Base-by-base conservation (phyloP, 495 filamentous ascomycete species). In the Penicillium ochrochloron region DNA sequence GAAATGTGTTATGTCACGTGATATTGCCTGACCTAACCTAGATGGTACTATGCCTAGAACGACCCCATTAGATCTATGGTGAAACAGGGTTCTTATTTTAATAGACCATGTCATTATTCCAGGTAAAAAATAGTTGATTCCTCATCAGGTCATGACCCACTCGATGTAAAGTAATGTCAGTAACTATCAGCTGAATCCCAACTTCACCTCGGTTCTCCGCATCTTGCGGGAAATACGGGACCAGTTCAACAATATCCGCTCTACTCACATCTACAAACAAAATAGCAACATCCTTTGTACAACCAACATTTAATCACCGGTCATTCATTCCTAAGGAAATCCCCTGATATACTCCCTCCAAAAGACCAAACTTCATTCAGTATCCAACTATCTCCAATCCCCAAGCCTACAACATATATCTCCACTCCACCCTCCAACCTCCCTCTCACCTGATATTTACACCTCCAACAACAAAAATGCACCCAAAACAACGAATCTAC, bases 71-170 rank as follows among this genome's bases (percentile, higher is more conserved):
- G 17, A 55, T 31, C 50, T 35, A 34, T 33, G 35, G 59, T 54
- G 1, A 23, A 79, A 27, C 85, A 83, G 0, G 82, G 88, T 72
- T 71, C 57, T 0, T 86, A 81, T 23, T 88, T 44, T 21, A n/a
- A 44, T n/a, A 9, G 8, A 11, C 21, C n/a, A 25, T 48, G 0
- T 23, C 21, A 12, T 12, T 12, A 12, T 12, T 12, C 44, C 0
- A 25, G 23, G 7, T 48, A 2, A 14, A 0, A 25, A 2, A 19
- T 1, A 12, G 1, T 21, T 12, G 10, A 48, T 48, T 5, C 8
- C 21, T 12, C 10, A 12, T 5, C 21, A 48, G 0, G 17, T 44
- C 5, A 48, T 25, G 8, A 8, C 3, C 25, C 7, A 48, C 12
- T 25, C 9, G 1, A 48, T 48, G 9, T 1, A 48, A 25, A 48